Conservation (phyloP, 257 asterid genomes). For the Osmanthus fragrans region DNA sequence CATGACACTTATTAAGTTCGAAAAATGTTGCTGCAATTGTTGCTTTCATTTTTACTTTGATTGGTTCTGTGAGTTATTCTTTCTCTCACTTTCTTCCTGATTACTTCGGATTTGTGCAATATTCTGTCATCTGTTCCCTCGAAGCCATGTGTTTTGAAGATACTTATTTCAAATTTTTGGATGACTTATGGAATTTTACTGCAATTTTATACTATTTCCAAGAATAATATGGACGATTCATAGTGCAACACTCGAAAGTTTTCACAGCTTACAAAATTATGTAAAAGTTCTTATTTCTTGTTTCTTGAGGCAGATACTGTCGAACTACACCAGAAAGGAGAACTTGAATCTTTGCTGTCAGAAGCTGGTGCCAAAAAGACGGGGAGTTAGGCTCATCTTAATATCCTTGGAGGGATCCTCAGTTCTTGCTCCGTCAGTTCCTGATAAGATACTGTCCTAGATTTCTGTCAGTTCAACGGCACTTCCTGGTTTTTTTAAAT, state of each 20-base stretch:
- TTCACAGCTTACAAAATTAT: background rate
- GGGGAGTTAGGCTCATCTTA: conserved; percentile 23
- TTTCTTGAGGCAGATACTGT: conserved; percentile 54
- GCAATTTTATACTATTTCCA: too few relatives aligned
- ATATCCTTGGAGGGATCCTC: background rate
- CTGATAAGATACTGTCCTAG: background rate
- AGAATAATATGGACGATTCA: too few relatives aligned
- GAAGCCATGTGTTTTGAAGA: too few relatives aligned
- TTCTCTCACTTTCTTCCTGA: background rate
- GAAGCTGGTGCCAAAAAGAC: conserved; percentile 48
- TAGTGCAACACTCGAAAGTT: background rate
- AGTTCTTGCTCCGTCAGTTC: background rate
- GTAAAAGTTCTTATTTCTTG: background rate
- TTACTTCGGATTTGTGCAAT: too few relatives aligned
- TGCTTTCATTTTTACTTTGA: background rate
- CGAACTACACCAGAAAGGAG: conserved; percentile 62
- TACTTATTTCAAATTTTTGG: too few relatives aligned
- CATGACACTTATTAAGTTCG: background rate
- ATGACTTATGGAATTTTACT: too few relatives aligned
- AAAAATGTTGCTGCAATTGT: background rate
- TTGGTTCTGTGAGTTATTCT: background rate
- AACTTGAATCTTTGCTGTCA: conserved; percentile 57
- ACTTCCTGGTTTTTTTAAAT: background rate
- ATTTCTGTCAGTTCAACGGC: background rate
- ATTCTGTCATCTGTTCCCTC: too few relatives aligned